These are phyloP conservation scores for Fusarium chuoi DNA, from an alignment of 2,329 filamentous ascomycete genomes.

Conservation along the genomic window DNA sequence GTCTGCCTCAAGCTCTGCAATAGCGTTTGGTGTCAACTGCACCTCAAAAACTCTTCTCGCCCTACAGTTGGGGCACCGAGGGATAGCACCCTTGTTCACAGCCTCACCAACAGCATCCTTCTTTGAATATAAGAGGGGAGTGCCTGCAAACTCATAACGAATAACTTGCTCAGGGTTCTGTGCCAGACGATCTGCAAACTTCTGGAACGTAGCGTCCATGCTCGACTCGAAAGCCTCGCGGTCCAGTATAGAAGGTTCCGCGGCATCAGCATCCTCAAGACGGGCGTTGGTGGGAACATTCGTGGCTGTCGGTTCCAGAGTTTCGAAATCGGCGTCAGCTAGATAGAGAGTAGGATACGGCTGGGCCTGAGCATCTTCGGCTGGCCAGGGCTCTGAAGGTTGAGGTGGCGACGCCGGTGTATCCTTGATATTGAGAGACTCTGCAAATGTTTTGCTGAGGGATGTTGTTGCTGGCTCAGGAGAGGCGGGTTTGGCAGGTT, in stretches of 20 bases:
- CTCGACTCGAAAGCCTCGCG: conserved; percentile 77
- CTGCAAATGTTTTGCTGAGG: conserved; percentile 73
- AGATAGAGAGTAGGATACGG: conserved; percentile 83
- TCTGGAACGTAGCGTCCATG: conserved; percentile 81
- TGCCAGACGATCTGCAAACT: conserved; percentile 79
- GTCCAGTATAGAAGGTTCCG: conserved; percentile 65
- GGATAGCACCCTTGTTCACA: conserved; percentile 68
- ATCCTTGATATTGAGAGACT: conserved; percentile 79
- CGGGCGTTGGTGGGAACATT: conserved; percentile 62
- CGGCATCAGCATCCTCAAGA: conserved; percentile 53
- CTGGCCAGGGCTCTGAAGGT: conserved; percentile 79
- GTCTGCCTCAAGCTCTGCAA: conserved; percentile 86
- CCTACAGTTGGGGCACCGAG: conserved; percentile 81
- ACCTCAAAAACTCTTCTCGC: conserved; percentile 84
- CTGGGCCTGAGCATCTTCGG: conserved; percentile 68
- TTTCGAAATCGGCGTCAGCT: conserved; percentile 91
- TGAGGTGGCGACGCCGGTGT: conserved; percentile 48
- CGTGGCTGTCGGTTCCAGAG: conserved; percentile 70
- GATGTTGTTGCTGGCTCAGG: conserved; percentile 43
- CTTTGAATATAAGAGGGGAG: conserved; percentile 83
- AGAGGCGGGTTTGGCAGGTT: conserved; percentile 47
- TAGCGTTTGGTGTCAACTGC: conserved; percentile 91
- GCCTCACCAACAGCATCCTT: conserved; percentile 77
- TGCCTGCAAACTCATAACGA: conserved; percentile 79
- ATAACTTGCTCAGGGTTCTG: conserved; percentile 88